Evolutionary conservation across 805 yeast species (phyloP), one percentile per base, ranked within the genome.

Genomic region (Nakazawaea laoshanensis): DNA sequence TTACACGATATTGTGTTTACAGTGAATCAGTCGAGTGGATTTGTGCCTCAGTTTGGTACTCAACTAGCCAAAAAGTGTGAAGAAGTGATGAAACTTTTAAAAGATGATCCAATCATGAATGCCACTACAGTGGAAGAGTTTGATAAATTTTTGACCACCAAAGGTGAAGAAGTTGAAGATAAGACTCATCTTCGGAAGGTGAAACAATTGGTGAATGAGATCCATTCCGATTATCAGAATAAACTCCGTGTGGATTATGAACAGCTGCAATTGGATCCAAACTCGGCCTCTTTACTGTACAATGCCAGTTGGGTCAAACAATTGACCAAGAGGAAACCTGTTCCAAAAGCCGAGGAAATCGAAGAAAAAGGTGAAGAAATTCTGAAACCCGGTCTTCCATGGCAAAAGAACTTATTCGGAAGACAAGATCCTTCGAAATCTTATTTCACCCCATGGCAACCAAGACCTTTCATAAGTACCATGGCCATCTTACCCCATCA

Each of bases 391-490:
- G 47, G 62, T 22, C 63, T 87, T 38, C 95, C 95, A 36, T 84
- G 92, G 88, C 94, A 86, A 58, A 67, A 66, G 37, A 72, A 76
- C 29, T 66, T 82, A 41, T 86, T 69, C 55, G 97, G 97, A 15
- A 78, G 94, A 48, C 57, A 74, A 44, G 80, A 84, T 34, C 79
- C 87, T 11, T 50, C 64, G 12, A 87, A 83, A 60, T 72, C 88
- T 4, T 92, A 80, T 59, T 92, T 89, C 65, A 86, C 97, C 3
- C 98, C 98, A 33, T 92, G 96, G 96, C 70, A 78, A 39, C 94
- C 96, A 44, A 80, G 96, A 60, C 92, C 86, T 27, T 92, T 89
- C 59, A 60, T 92, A 42, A 88, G 95, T 2, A 94, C 95, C 29
- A 84, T 87, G 58, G 92, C 96, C 9, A 72, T 92, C 39, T 68